Base-by-base conservation (phyloP, 257 asterid genomes). In the Nicotiana tabacum region DNA sequence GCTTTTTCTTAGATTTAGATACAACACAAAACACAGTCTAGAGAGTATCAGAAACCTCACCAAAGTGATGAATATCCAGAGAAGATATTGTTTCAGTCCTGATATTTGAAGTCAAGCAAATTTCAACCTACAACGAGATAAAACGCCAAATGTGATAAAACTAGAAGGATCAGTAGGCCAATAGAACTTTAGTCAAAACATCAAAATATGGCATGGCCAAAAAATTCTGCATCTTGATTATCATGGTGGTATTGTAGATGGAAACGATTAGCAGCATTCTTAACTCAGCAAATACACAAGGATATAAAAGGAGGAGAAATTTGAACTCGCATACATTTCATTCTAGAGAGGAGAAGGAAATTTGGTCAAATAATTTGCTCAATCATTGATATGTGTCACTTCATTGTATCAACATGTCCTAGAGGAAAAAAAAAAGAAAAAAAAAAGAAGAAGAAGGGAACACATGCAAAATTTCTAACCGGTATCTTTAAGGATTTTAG, bases 91-190 rank as follows among this genome's bases (percentile, higher is more conserved):
- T 89, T 85, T 92, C 96, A 5, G 97, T 96, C 83, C 61, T 92
- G 83, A 96, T 91, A 85, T 94, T 96, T 84, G 99, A 96, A 43
- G 99, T 96, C 92, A 94, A 89, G 87, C 99, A 96, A 85, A 96
- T 92, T 85, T 96, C 99, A 87, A 96, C 99, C 99, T 96, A 92
- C 76, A 83, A 77, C 29, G 35, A 81, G 78, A 82, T 51, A 83
- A 60, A 53, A 66, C 4, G 16, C 24, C 0, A 80, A n/a, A 56
- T 33, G 83, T 24, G 77, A 66, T 69, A 72, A 57, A 21, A 46
- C 78, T 29, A 9, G 69, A 64, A 81, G 9, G 72, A 76, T 24
- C 72, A 65, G 81, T 24, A 66, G 61, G 69, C 74, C 29, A 60
- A 43, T 39, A 77, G 24, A 27, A 33, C 43, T 30, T 35, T 2